Base-by-base conservation (phyloP, 2,329 filamentous ascomycete species). In the Colletotrichum tamarilloi region DNA sequence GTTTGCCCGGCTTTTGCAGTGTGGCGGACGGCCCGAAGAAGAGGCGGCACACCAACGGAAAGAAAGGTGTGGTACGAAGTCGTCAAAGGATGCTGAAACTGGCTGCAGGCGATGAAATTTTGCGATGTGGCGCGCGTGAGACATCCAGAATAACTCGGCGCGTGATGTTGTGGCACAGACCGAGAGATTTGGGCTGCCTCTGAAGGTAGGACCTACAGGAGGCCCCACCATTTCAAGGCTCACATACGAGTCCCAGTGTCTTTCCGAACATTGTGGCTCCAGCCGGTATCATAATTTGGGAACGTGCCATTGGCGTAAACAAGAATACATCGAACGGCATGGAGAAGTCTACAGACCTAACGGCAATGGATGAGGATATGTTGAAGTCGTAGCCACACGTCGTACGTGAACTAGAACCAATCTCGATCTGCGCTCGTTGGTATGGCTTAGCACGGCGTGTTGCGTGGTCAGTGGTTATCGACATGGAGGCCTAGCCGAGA, bases 401-500 rank as follows among this genome's bases (percentile, higher is more conserved):
- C 59, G 12, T 16, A 26, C 24, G 42, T 26, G 38, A 5, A 60
- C 38, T 49, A 26, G 42, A 19, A 57, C 38, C 52, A 59, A 64
- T 69, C 53, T 68, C 58, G 42, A 59, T 58, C 28, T 26, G n/a
- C 9, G 58, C 30, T 19, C 14, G 53, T 22, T 35, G 32, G 65
- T 42, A 59, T 35, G 65, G 58, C 58, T 55, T 68, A 22, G 53
- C 59, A 35, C 57, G 64, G 52, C 22, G 30, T 38, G 26, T 12
- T 63, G 46, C 32, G 49, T 12, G 11, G n/a, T 49, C n/a, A 22
- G 69, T 5, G 24, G 49, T 24, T 30, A 19, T 19, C 38, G 46
- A 24, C 65, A 72, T 49, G 70, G 69, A 26, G 53, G 53, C 46
- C 32, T n/a, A 38, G 22, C 42, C 59, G 55, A 64, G 66, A 70